These are phyloP conservation scores for Lablab purpureus DNA, from an alignment of 306 rosid genomes.

Conservation along the genomic window DNA sequence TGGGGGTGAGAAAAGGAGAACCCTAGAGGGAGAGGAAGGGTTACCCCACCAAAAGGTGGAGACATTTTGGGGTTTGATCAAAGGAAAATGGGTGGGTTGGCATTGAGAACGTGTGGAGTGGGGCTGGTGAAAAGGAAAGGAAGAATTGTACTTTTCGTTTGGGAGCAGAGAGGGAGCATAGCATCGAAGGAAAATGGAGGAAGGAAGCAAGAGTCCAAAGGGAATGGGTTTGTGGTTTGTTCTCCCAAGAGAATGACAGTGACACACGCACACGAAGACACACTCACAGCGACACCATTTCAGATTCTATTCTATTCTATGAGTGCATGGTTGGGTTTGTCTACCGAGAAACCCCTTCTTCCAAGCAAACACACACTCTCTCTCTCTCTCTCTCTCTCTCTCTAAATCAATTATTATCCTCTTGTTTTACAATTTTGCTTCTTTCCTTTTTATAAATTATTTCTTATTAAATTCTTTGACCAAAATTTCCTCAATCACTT, in stretches of 20 bases:
- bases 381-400: not conserved
- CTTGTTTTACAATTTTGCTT: not conserved
- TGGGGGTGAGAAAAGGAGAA: constrained; percentile 36
- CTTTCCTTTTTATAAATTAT: no score
- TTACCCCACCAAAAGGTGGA: constrained; percentile 41
- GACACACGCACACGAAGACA: constrained; percentile 34
- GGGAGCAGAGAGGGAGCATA: constrained; percentile 25
- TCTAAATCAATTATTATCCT: no score
- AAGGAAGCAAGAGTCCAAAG: constrained; percentile 57
- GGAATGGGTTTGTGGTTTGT: constrained; percentile 42
- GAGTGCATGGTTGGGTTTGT: constrained; percentile 68
- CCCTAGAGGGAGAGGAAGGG: constrained; percentile 52
- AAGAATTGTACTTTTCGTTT: constrained; percentile 49
- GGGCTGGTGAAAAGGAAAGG: constrained; percentile 47
- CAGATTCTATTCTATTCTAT: constrained; percentile 63
- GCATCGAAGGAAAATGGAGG: constrained; percentile 50
- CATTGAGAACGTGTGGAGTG: constrained; percentile 50
- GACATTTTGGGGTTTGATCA: constrained; percentile 45
- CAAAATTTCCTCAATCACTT: no score
- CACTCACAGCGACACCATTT: constrained; percentile 7
- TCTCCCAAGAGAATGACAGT: constrained; percentile 48
- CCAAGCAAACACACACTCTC: constrained; percentile 51
- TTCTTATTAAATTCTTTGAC: no score
- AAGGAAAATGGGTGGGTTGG: not conserved
- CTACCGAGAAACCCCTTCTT: constrained; percentile 52